Evolutionary conservation across 768 basidiomycete genomes (phyloP), one percentile per base, ranked within the genome.

Genomic region (Leccinum variicolor): DNA sequence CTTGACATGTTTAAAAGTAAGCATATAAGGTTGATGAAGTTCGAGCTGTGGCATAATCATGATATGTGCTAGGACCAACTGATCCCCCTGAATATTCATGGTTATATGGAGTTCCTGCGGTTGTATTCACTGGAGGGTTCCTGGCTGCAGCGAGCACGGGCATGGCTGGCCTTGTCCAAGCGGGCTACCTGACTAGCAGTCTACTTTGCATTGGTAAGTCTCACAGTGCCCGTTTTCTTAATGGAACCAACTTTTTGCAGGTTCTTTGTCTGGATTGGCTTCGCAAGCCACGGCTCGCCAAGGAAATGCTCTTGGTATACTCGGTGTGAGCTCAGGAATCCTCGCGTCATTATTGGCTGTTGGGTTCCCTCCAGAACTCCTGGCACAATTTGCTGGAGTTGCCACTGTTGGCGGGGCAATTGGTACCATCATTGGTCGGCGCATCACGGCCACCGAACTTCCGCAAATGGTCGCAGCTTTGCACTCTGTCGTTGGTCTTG

Each of bases 71-170:
- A 90, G 87, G 89, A 33, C 85, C 86, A 14, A 86, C 84, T 52
- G 92, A 94, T 72, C 92, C 92, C 9, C 90, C 92, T 5, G 92
- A 94, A 67, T 93, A 93, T 72, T 82, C 86, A 1, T 92, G 87
- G 85, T 73, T 94, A 10, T 94, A 94, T 64, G 81, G 81, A 23
- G 71, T 93, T 54, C 92, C 92, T 19, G 92, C 87, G 9, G 80
- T 85, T 9, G 82, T 92, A 5, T 94, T 94, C 69, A 84, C 89
- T 3, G 90, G 90, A 43, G 92, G 89, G 2, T 92, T 90, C 74
- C 71, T 94, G 56, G 83, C 84, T 33, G 89, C 92, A 39, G 89
- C 90, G 5, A 89, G 84, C 67, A 90, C 90, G 4, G 92, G 92
- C 43, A 86, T 90, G 85, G 84, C 81, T 13, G 92, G 92, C 19